Base-by-base conservation (phyloP, 768 basidiomycete genomes). In the Trametes villosa region DNA sequence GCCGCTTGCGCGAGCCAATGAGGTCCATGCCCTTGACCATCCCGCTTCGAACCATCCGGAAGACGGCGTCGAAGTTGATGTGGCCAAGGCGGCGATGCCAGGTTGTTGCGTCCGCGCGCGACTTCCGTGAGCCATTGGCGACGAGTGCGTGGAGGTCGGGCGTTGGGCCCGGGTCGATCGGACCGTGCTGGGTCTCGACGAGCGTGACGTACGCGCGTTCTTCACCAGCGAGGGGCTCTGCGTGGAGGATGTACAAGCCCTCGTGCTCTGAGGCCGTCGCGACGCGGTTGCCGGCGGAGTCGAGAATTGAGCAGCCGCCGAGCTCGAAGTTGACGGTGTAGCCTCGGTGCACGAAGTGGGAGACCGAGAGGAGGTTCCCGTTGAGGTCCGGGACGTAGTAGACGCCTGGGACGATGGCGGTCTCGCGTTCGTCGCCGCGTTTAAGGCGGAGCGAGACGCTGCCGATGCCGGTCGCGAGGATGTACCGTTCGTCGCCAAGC, bases 301-400 rank as follows among this genome's bases (percentile, higher is more conserved):
- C 50, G 29, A 47, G 27, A 24, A 67, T 51, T 17, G 46, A 2
- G 40, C 66, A 65, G 6, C 33, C 31, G 17, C 27, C 18, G 8
- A 51, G 20, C 15, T 22, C 18, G 42, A 67, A 65, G 1, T n/a
- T 15, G 49, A 65, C 27, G 12, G 45, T 22, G 33, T 51, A 55
- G 22, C 60, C 34, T 42, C 2, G 26, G 15, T 3, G 59, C 47
- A 26, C 69, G 56, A 0, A 36, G 34, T 45, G 47, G 8, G 67
- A 54, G 31, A 70, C 66, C 15, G 66, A 70, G 17, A 70, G 34
- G 9, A n/a, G n/a, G n/a, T n/a, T n/a, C n/a, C n/a, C n/a, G n/a
- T n/a, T n/a, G n/a, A n/a, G n/a, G n/a, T n/a, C 63, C 59, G 69
- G 68, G 20, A 70, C 63, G 30, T 67, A 52, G 47, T 56, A 64